These are phyloP conservation scores for Zelonia costaricensis DNA, from an alignment of 208 protist genomes.

Conservation along the genomic window DNA sequence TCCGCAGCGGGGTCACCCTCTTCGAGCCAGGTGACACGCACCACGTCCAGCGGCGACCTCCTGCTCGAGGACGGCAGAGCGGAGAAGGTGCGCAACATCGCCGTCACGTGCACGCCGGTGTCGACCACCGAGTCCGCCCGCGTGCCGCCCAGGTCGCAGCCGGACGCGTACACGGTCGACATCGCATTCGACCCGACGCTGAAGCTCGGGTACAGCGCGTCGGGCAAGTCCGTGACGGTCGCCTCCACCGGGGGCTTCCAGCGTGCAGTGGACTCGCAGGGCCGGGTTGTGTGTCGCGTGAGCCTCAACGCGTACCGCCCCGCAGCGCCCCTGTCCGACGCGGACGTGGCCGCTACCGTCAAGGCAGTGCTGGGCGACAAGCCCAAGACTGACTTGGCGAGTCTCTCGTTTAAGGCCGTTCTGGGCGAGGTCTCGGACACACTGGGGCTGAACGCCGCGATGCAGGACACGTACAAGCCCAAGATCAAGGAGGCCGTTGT, in stretches of 20 bases:
- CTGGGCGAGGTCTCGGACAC: slow-evolving; percentile 32
- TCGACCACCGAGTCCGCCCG: not conserved
- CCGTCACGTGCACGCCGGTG: slow-evolving; percentile 9
- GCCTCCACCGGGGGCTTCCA: slow-evolving; percentile 50
- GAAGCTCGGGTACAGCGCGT: slow-evolving; percentile 33
- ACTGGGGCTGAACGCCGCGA: slow-evolving; percentile 32
- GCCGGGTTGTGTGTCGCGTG: slow-evolving; percentile 35
- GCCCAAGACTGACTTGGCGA: slow-evolving; percentile 10
- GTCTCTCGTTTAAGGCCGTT: slow-evolving; percentile 55
- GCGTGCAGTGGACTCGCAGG: slow-evolving; percentile 33
- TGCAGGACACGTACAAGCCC: slow-evolving; percentile 24
- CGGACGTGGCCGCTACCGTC: slow-evolving; percentile 37
- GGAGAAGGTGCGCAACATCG: slow-evolving; percentile 41
- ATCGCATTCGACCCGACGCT: slow-evolving; percentile 65
- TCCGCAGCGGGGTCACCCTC: not conserved
- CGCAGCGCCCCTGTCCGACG: slow-evolving; percentile 29
- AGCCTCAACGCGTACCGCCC: slow-evolving; percentile 60
- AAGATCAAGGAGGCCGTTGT: slow-evolving; percentile 41
- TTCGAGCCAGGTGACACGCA: not conserved
- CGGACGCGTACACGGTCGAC: slow-evolving; percentile 22
- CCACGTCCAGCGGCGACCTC: not conserved
- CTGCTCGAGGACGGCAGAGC: slow-evolving; percentile 6
- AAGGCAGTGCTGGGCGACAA: slow-evolving; percentile 28
- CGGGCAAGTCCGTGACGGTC: slow-evolving; percentile 69
- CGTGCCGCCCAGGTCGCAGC: not conserved